A percentile compares a stretch with the other conserved stretches of the same genome.
Conservation (phyloP, 139 green algal species). For the Trebouxia sp. region DNA sequence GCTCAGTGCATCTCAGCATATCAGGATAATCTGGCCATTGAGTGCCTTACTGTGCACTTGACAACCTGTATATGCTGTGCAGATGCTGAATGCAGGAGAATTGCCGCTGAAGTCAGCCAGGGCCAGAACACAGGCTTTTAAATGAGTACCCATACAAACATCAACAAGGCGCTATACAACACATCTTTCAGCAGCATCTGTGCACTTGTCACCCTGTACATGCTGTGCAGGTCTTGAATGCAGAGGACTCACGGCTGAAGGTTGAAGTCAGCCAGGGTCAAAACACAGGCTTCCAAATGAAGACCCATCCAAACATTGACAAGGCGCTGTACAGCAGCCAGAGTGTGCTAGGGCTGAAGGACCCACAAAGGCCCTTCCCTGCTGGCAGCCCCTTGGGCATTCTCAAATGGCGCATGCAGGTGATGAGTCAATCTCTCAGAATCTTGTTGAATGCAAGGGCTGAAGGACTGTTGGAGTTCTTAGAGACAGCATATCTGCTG, state of each 20-base stretch:
- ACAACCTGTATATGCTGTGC: background rate
- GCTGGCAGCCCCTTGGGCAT: constrained; percentile 84
- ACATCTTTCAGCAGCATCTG: too few relatives aligned
- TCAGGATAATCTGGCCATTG: too few relatives aligned
- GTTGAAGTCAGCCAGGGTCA: constrained; percentile 54
- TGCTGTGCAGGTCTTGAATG: constrained; percentile 45
- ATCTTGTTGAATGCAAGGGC: too few relatives aligned
- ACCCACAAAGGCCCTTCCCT: constrained; percentile 92
- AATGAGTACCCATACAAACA: constrained; percentile 99
- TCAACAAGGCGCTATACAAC: constrained; percentile 93
- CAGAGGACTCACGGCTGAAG: constrained; percentile 77
- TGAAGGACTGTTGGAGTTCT: too few relatives aligned
- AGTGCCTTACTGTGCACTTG: background rate
- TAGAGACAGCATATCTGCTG: too few relatives aligned
- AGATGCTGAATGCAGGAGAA: constrained; percentile 64
- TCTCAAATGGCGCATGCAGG: constrained; percentile 96
- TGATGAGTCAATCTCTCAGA: too few relatives aligned
- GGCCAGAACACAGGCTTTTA: constrained; percentile 85
- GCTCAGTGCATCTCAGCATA: too few relatives aligned
- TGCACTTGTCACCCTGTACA: background rate
- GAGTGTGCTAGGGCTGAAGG: constrained; percentile 89
- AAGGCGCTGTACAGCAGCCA: constrained; percentile 82
- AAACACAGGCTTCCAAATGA: constrained; percentile 97
- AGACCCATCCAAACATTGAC: constrained; percentile 99
- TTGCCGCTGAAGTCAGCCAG: constrained; percentile 62